These are phyloP conservation scores for Monosporozyma unispora DNA, from an alignment of 805 yeast species.

Conservation along the genomic window DNA sequence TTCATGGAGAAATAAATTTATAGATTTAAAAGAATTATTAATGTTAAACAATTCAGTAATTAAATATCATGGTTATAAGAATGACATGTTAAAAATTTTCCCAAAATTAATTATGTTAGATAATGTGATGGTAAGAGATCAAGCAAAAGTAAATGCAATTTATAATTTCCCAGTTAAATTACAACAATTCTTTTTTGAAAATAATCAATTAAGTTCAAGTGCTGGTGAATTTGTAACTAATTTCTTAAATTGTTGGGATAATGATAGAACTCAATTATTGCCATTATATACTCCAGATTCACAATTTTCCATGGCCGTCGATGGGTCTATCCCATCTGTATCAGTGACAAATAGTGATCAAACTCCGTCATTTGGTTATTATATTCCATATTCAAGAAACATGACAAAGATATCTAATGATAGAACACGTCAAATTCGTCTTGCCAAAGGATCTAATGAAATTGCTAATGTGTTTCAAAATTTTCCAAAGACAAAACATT, in stretches of 20 bases:
- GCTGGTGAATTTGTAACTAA: conserved; percentile 73
- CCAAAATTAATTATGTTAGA: conserved; percentile 77
- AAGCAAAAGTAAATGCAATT: conserved; percentile 43
- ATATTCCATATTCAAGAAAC: conserved; percentile 69
- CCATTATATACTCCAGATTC: conserved; percentile 74
- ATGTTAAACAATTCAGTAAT: conserved; percentile 68
- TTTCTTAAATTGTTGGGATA: conserved; percentile 75
- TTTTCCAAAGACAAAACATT: conserved; percentile 75
- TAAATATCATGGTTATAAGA: conserved; percentile 38
- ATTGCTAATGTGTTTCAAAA: conserved; percentile 53
- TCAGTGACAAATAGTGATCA: conserved; percentile 28
- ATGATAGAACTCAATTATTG: conserved; percentile 58
- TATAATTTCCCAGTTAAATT: conserved; percentile 46
- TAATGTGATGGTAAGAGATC: conserved; percentile 71
- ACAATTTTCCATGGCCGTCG: conserved; percentile 73
- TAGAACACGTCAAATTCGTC: conserved; percentile 46
- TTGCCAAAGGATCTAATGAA: conserved; percentile 60
- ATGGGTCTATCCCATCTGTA: conserved; percentile 54
- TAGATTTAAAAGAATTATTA: conserved; percentile 65
- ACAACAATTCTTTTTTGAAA: conserved; percentile 74
- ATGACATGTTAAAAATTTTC: conserved; percentile 60
- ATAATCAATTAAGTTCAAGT: conserved; percentile 53
- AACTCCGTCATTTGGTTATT: conserved; percentile 50
- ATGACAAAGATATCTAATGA: conserved; percentile 49
- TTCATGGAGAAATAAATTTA: conserved; percentile 68